These are phyloP conservation scores for Physaria fendleri DNA, from an alignment of 345 rosid genomes.

Conservation along the genomic window DNA sequence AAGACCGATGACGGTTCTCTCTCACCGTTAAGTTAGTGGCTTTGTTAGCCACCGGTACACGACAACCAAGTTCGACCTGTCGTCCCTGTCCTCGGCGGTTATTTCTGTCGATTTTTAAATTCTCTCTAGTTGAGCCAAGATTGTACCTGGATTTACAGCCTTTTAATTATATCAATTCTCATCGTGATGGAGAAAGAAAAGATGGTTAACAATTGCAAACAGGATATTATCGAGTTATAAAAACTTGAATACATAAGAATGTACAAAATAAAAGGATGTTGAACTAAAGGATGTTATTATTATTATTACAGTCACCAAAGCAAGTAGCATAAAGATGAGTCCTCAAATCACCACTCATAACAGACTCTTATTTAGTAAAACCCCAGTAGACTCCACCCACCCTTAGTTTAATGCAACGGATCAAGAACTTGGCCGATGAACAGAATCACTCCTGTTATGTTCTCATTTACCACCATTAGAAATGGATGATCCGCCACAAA, in stretches of 20 bases:
- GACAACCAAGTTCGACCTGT: too few species aligned
- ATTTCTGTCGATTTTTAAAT: too few species aligned
- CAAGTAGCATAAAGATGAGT: not conserved
- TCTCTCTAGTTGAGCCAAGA: too few species aligned
- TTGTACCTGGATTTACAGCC: too few species aligned
- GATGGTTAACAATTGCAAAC: not conserved
- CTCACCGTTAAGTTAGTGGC: too few species aligned
- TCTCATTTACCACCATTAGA: constrained; percentile 51
- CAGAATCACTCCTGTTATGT: constrained; percentile 49
- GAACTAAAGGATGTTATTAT: too few species aligned
- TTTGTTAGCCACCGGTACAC: too few species aligned
- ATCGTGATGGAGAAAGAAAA: too few species aligned
- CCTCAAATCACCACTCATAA: not conserved
- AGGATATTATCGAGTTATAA: not conserved
- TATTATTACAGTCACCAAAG: constrained; percentile 17
- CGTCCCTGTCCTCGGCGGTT: too few species aligned
- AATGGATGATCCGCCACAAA: constrained; percentile 78
- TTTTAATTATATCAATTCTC: too few species aligned
- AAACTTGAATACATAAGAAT: not conserved
- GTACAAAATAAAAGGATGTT: not conserved
- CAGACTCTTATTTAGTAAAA: not conserved
- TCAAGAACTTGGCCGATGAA: constrained; percentile 56
- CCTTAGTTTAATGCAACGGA: constrained; percentile 30
- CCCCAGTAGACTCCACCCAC: not conserved
- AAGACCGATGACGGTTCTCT: too few species aligned